These are phyloP conservation scores for Metschnikowia kofuensis DNA, from an alignment of 805 yeast genomes.

Conservation along the genomic window DNA sequence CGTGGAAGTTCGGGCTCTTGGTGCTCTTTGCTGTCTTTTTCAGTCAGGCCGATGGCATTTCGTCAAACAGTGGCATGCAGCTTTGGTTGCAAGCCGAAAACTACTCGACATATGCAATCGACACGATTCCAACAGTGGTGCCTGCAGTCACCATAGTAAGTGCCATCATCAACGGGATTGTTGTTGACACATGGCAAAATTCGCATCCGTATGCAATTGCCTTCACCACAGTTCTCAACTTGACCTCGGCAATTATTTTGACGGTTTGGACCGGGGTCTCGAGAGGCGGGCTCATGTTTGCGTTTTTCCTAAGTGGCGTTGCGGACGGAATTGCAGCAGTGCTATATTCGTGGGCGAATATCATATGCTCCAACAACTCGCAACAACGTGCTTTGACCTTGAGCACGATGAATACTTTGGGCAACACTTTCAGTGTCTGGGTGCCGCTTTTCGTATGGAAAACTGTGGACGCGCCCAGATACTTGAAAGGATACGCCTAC, in stretches of 20 bases:
- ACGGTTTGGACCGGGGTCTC: conserved; percentile 10
- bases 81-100: conserved; percentile 18
- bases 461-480: conserved; percentile 16
- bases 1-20: conserved; percentile 25
- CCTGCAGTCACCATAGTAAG: conserved; percentile 24
- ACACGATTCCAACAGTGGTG: conserved; percentile 21
- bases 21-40: conserved; percentile 30
- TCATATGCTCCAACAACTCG: conserved; percentile 16
- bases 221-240: conserved; percentile 9
- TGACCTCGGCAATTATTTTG: conserved; percentile 12
- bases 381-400: conserved; percentile 15
- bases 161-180: conserved; percentile 25
- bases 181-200: conserved; percentile 24
- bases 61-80: conserved; percentile 24
- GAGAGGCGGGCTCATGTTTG: conserved; percentile 11
- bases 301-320: conserved; percentile 15
- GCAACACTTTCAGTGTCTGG: conserved; percentile 17
- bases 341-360: conserved; percentile 17
- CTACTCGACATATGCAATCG: conserved; percentile 16
- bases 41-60: conserved; percentile 30
- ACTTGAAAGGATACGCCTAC: conserved; percentile 16
- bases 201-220: conserved; percentile 25
- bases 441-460: conserved; percentile 19
- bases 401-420: conserved; percentile 17
- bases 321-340: conserved; percentile 16